Evolutionary conservation across 768 basidiomycete genomes (phyloP), one percentile per base, ranked within the genome.

Genomic region (Phaffia tasmanica): DNA sequence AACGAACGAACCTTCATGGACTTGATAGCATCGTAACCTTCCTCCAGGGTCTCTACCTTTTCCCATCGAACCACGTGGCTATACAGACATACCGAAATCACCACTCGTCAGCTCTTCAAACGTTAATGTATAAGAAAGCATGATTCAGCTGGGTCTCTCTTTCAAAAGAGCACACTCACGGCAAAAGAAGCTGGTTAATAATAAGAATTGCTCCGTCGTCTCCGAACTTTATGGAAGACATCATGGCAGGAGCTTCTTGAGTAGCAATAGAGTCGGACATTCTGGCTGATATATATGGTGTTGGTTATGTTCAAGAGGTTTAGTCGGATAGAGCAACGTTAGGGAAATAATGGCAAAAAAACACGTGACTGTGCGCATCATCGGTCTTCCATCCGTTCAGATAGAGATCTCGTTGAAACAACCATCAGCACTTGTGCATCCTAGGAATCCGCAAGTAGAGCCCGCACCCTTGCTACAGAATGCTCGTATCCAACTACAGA

Each of bases 11-110:
- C 90, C 82, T 91, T 93, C 93, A 98, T 98, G 19, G 86, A 81
- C 78, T 89, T 93, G 77, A 97, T 97, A 21, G 92, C 93, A 73
- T 91, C 88, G 77, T 88, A 87, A 0, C 92, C 93, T 35, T 90
- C 83, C 61, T 91, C 84, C 68, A 89, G 79, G 18, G 83, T 81
- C n/a, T 82, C 78, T 61, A 97, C 74, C 16, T 71, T 67, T 51
- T 76, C 72, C 76, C 76, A 78, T n/a, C 69, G 70, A 46, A 77
- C 75, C 4, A 71, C 70, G 63, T 76, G 76, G 18, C 74, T 75
- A 48, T 83, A 54, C 16, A 16, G 8, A 54, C 53, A 50, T 16
- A 58, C 5, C 21, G 9, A 58, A 58, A n/a, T 25, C 57, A n/a
- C 9, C 21, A 21, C 23, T 6, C 7, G 3, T 29, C 56, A 42